These are phyloP conservation scores for Colletotrichum lupini DNA, from an alignment of 2,329 filamentous ascomycete species.

Conservation along the genomic window DNA sequence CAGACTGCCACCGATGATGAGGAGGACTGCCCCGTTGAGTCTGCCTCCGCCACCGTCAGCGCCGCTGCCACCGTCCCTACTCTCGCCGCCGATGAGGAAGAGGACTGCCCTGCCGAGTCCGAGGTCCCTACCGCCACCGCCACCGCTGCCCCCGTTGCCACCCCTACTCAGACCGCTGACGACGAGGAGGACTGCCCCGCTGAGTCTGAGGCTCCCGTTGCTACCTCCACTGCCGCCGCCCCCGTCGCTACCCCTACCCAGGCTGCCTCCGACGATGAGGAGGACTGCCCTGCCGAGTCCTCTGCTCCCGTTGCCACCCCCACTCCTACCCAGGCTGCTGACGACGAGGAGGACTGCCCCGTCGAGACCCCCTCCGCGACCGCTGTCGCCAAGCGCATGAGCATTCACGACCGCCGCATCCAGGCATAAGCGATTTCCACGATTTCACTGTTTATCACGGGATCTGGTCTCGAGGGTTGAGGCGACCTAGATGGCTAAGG, in stretches of 20 bases:
- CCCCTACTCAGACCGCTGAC: not conserved
- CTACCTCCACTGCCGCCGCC: conserved; percentile 1
- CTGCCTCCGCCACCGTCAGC: not conserved
- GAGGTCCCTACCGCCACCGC: not conserved
- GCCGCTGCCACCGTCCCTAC: conserved; percentile 9
- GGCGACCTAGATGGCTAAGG: not conserved
- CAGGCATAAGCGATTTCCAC: not conserved
- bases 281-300: conserved; percentile 33
- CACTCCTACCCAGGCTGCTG: conserved; percentile 4
- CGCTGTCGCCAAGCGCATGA: conserved; percentile 31
- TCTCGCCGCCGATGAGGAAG: conserved; percentile 12
- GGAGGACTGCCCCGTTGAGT: conserved; percentile 10
- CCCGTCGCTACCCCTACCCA: conserved; percentile 9
- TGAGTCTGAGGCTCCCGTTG: conserved; percentile 13
- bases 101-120: conserved; percentile 28
- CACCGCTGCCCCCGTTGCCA: conserved; percentile 13
- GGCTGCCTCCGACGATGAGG: conserved; percentile 20
- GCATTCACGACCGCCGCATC: conserved; percentile 34
- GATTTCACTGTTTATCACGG: not conserved
- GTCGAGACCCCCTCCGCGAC: conserved; percentile 17
- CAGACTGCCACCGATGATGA: not conserved
- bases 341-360: conserved; percentile 29
- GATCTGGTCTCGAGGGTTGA: not conserved
- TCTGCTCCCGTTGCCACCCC: not conserved
- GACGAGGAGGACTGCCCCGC: conserved; percentile 29